Conservation (phyloP, 2,329 filamentous ascomycete species). For the Elsinoe necatrix region DNA sequence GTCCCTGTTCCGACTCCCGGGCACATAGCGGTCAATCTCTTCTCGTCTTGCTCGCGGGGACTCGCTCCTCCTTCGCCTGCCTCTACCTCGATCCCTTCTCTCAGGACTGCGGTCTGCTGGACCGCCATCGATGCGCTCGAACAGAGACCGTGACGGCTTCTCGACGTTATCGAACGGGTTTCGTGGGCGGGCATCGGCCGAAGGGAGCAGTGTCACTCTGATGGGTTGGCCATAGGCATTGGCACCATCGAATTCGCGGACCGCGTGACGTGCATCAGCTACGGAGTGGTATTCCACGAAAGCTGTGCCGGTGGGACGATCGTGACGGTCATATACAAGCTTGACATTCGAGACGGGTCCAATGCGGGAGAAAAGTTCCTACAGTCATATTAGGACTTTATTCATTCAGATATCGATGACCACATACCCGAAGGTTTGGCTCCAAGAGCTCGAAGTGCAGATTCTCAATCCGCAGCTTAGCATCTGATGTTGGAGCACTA, state of each 20-base stretch:
- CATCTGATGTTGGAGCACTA: conserved; percentile 36
- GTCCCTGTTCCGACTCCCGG: conserved; percentile 42
- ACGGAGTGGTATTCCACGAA: conserved; percentile 69
- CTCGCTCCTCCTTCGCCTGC: conserved; percentile 32
- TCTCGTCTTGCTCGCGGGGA: conserved; percentile 47
- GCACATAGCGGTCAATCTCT: conserved; percentile 72
- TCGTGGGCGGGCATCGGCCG: conserved; percentile 30
- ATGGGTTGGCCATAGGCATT: conserved; percentile 83
- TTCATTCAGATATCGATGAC: background rate
- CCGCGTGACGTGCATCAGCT: conserved; percentile 64
- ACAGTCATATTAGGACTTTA: background rate
- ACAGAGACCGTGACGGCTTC: conserved; percentile 53
- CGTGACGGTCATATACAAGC: conserved; percentile 76
- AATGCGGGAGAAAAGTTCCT: conserved; percentile 76
- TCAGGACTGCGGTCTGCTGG: conserved; percentile 20
- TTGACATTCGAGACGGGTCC: conserved; percentile 61
- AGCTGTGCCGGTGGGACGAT: conserved; percentile 76
- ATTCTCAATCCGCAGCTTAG: conserved; percentile 78
- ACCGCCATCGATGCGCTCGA: conserved; percentile 50
- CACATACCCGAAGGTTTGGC: conserved; percentile 65
- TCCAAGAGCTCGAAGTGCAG: conserved; percentile 86
- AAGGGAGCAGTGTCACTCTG: conserved; percentile 56
- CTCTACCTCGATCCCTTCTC: conserved; percentile 23
- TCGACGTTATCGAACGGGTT: conserved; percentile 44
- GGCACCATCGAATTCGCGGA: conserved; percentile 76